A percentile compares a stretch with the other conserved stretches of the same genome.
These are phyloP conservation scores for Aegilops longissima DNA, from an alignment of 176 grass and related monocot species.

Conservation along the genomic window DNA sequence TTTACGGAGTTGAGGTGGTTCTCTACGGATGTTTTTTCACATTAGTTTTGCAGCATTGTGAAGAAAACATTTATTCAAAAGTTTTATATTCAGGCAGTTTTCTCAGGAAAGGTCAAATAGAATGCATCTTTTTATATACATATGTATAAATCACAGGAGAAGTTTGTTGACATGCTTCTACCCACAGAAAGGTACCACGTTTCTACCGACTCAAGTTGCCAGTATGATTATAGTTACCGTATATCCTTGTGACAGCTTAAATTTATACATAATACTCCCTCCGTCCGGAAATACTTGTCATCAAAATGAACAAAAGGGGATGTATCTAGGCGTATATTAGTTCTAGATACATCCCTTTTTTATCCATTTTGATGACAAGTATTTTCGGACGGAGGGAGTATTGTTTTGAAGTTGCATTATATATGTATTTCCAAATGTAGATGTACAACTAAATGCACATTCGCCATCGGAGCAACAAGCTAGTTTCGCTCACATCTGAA, in stretches of 20 bases:
- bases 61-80: not conserved
- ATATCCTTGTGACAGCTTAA: not conserved
- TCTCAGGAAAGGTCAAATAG: not conserved
- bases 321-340: too few species aligned
- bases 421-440: not conserved
- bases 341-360: too few species aligned
- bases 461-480: not conserved
- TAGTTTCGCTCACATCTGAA: not conserved
- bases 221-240: not conserved
- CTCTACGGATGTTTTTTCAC: not conserved
- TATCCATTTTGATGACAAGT: too few species aligned
- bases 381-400: too few species aligned
- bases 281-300: too few species aligned
- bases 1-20: not conserved
- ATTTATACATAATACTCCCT: not conserved
- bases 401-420: not conserved
- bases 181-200: not conserved
- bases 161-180: not conserved
- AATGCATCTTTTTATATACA: too few species aligned
- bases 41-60: not conserved
- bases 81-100: not conserved
- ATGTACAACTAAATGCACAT: not conserved
- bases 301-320: too few species aligned
- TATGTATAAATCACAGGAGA: not conserved
- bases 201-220: too few species aligned